phyloP scores from a whole-genome alignment of 345 rosid genomes.

The Rhodomyrtus tomentosa region DNA sequence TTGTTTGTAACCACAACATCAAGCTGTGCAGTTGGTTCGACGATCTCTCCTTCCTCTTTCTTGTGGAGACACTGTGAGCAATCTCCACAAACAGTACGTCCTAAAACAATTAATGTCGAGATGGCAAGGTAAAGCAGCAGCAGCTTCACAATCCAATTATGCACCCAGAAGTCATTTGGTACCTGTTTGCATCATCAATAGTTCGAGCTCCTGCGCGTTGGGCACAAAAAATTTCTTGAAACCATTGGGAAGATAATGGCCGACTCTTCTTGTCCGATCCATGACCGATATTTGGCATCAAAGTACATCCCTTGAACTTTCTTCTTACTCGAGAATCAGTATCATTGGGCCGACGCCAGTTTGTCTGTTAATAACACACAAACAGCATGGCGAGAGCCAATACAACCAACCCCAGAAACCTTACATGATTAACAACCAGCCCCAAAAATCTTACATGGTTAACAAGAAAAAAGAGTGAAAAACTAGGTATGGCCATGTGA shows the following conservation, averaged over 20 bases:
- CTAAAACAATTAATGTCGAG: conserved; percentile 8
- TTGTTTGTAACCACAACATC: conserved; percentile 64
- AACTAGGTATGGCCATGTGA: neutral
- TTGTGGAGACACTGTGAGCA: conserved; percentile 75
- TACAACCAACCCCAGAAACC: neutral
- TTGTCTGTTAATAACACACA: too few relatives aligned
- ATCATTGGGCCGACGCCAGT: too few relatives aligned
- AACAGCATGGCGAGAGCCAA: neutral
- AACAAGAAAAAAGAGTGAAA: neutral
- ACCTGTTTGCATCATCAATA: conserved; percentile 98
- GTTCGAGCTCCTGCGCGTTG: conserved; percentile 56
- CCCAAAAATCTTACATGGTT: neutral
- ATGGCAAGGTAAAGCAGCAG: neutral
- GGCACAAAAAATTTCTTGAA: conserved; percentile 79
- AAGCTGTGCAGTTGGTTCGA: conserved; percentile 74
- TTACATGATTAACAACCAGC: neutral
- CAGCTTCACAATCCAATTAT: neutral
- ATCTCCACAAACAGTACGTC: conserved; percentile 83
- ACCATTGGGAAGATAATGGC: conserved; percentile 74
- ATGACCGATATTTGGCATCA: conserved; percentile 62
- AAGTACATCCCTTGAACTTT: too few relatives aligned
- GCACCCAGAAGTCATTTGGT: neutral
- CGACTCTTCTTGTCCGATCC: conserved; percentile 82
- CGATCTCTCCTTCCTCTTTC: conserved; percentile 68
- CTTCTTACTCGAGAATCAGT: too few relatives aligned